Evolutionary conservation across 441 rosid species (phyloP).

Genomic region (Brassica hybrid): DNA sequence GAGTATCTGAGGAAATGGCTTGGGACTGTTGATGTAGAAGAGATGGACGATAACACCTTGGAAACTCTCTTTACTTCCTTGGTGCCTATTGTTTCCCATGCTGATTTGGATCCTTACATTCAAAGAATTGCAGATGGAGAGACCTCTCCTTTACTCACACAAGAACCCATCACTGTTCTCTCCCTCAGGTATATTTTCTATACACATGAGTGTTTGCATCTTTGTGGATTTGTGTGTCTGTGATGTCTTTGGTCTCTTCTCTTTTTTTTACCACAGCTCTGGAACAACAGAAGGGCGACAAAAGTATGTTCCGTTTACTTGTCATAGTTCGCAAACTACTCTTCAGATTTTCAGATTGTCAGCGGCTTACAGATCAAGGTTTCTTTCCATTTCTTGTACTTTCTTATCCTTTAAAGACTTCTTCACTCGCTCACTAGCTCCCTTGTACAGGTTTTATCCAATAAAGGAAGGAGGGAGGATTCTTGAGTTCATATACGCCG

Average conservation of each 20-base stretch:
- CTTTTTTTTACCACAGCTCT: constrained; percentile 59
- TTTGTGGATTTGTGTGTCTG: constrained; percentile 4
- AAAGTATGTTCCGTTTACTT: constrained; percentile 77
- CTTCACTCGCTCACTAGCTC: neutral
- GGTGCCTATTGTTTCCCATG: constrained; percentile 83
- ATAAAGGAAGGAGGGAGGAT: constrained; percentile 81
- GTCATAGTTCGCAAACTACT: constrained; percentile 75
- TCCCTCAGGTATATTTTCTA: constrained; percentile 64
- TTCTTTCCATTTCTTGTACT: too few relatives aligned
- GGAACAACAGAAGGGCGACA: constrained; percentile 96
- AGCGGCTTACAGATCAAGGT: constrained; percentile 94
- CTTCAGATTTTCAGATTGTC: constrained; percentile 76
- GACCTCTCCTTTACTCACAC: constrained; percentile 69
- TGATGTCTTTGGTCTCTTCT: constrained; percentile 8
- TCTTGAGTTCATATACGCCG: constrained; percentile 82
- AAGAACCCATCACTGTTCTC: constrained; percentile 64
- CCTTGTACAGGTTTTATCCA: constrained; percentile 60
- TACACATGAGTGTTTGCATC: constrained; percentile 1
- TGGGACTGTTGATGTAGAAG: constrained; percentile 50
- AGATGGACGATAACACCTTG: constrained; percentile 60
- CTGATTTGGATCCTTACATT: constrained; percentile 81
- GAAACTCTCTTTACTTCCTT: constrained; percentile 66
- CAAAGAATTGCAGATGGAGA: constrained; percentile 88
- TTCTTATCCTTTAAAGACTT: neutral
- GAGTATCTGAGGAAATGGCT: constrained; percentile 75